A percentile compares a stretch with the other conserved stretches of the same genome.
Conservation (phyloP, 306 rosid genomes). For the Acacia crassicarpa region DNA sequence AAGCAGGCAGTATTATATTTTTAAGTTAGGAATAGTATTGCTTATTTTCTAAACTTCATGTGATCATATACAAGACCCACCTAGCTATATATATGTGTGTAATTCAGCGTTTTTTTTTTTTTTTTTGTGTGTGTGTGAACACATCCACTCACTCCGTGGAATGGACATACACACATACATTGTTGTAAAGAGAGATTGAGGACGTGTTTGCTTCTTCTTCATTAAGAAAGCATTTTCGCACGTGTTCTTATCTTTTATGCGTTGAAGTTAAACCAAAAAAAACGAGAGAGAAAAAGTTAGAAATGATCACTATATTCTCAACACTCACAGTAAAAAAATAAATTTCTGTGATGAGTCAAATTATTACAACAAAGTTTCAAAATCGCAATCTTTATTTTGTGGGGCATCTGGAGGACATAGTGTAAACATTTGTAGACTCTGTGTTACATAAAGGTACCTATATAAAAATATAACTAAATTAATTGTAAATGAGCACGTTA, state of each 20-base stretch:
- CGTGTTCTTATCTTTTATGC: neutral
- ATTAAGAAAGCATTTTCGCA: neutral
- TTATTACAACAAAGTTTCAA: neutral
- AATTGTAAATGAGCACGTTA: neutral
- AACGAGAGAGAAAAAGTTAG: too few species aligned
- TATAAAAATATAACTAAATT: neutral
- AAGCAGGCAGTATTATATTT: too few species aligned
- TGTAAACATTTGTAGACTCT: neutral
- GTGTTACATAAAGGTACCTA: neutral
- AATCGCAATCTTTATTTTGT: neutral
- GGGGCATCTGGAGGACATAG: neutral
- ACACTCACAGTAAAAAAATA: neutral
- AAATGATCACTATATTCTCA: neutral
- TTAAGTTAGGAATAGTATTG: too few species aligned
- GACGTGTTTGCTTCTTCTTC: neutral
- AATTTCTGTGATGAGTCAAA: neutral
- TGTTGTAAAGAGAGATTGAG: neutral
- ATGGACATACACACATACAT: too few species aligned
- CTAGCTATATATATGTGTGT: neutral
- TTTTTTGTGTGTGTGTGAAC: too few species aligned
- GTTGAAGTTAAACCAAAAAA: neutral
- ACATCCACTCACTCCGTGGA: neutral
- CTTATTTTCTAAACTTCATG: too few species aligned
- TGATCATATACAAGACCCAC: too few species aligned
- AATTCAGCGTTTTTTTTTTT: too few species aligned